Percentiles rank a stretch among this genome's conserved stretches.
Conservation (phyloP, 176 grass and related monocot species). For the Alopecurus myosuroides region DNA sequence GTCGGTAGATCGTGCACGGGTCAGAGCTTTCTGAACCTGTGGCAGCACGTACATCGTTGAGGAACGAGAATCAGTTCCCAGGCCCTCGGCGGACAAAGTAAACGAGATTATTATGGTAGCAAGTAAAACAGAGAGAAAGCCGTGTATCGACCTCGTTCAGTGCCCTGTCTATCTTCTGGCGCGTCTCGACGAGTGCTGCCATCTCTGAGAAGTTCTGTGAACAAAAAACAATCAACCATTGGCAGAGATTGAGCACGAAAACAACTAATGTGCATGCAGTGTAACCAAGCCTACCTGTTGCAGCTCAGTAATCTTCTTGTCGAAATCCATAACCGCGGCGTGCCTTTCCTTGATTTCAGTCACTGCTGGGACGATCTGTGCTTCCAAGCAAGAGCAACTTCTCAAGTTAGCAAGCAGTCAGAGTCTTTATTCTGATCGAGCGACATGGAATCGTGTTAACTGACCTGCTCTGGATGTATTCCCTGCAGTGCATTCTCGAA, state of each 20-base stretch:
- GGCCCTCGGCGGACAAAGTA: not conserved
- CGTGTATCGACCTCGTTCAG: slow-evolving; percentile 32
- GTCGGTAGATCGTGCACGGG: not conserved
- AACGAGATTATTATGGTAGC: not conserved
- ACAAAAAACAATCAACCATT: not conserved
- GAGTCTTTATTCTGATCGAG: too few relatives aligned
- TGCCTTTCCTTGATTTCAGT: slow-evolving; percentile 84
- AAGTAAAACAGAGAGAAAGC: not conserved
- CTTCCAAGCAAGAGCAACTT: too few relatives aligned
- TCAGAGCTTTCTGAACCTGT: slow-evolving; percentile 39
- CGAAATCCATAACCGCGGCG: slow-evolving; percentile 64
- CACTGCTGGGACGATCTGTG: too few relatives aligned
- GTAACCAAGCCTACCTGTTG: slow-evolving; percentile 40
- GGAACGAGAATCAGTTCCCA: not conserved
- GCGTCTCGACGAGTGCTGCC: slow-evolving; percentile 40
- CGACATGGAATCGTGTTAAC: not conserved
- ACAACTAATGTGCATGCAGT: not conserved
- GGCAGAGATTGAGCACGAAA: not conserved
- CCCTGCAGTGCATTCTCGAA: slow-evolving; percentile 67
- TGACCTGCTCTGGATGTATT: slow-evolving; percentile 67
- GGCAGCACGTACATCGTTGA: not conserved
- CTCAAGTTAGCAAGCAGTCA: too few relatives aligned
- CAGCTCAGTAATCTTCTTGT: slow-evolving; percentile 63
- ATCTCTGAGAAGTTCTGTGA: slow-evolving; percentile 51
- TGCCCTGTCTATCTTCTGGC: slow-evolving; percentile 48